Evolutionary conservation across 148 eudicot species (phyloP), one percentile per base, ranked within the genome.

Genomic region (Hydrangea macrophylla): DNA sequence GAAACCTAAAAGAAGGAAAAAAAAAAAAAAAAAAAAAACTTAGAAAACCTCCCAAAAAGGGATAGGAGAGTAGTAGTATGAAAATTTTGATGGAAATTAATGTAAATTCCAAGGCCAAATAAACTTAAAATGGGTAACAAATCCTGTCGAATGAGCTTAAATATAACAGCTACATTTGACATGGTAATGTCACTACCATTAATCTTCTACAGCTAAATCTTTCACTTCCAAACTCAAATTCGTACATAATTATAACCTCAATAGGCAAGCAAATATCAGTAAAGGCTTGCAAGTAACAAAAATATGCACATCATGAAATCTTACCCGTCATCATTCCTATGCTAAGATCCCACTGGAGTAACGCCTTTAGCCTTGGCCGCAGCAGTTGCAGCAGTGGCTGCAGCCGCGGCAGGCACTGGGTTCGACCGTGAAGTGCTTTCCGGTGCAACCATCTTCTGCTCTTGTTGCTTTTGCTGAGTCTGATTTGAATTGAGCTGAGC

Each of bases 321-420:
- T 30, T 32, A 44, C 24, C 67, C 55, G 17, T n/a, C 56, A 37
- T 51, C 33, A n/a, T 6, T 67, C 27, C n/a, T 45, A 30, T 67
- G 71, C 77, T 84, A 86, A 62, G 98, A 84, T 64, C 90, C 94
- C 35, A 83, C 98, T 0, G 96, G 88, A 63, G 96, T 94, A 40
- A 83, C 69, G 28, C 98, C 96, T 75, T 90, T 84, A 18, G 81
- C 72, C 82, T 90, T 84, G 76, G 98, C 91, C 1, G 97, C 90
- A 35, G 97, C 90, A 5, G 88, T 70, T 2, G 88, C 83, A 3
- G 81, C 77, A 0, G 83, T 83, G 0, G 90, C 94, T 0, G 96
- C 92, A 0, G 93, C 87, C 0, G 88, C 87, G 0, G 96, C n/a
- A 5, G 94, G 84, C 9, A 65, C 56, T 0, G 88, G 67, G 64